Evolutionary conservation across 148 eudicot genomes (phyloP).

Genomic region (Drosera capensis): DNA sequence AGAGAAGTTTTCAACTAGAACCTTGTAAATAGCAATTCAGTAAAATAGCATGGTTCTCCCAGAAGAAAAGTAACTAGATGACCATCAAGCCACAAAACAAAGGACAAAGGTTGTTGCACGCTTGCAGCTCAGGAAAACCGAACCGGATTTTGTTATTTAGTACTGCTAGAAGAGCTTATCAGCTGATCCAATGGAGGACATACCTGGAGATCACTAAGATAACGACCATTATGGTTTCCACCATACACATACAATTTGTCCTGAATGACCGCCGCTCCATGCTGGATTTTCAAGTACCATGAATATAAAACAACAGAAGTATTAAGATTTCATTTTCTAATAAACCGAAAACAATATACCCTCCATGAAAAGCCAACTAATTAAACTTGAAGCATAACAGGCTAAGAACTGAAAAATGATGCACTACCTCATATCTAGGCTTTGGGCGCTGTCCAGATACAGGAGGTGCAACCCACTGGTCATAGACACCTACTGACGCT

Average conservation of each 20-base stretch:
- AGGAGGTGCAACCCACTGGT: not conserved
- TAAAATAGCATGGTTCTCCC: too few species aligned
- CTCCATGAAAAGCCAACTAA: not conserved
- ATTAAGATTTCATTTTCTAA: too few species aligned
- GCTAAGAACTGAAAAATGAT: not conserved
- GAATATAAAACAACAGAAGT: not conserved
- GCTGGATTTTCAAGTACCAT: not conserved
- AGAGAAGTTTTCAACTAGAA: too few species aligned
- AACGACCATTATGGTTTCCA: not conserved
- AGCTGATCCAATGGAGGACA: too few species aligned
- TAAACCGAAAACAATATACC: not conserved
- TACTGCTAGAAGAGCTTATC: too few species aligned
- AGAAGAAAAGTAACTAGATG: too few species aligned
- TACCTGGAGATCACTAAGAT: not conserved
- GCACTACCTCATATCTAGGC: not conserved
- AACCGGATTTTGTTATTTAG: too few species aligned
- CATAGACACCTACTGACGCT: too few species aligned
- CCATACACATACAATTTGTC: not conserved
- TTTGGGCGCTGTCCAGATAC: not conserved
- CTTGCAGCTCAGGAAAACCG: too few species aligned
- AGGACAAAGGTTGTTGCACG: too few species aligned
- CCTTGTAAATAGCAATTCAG: too few species aligned
- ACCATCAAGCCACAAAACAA: too few species aligned
- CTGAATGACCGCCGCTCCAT: not conserved
- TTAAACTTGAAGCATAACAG: not conserved